Evolutionary conservation across 805 yeast species (phyloP), one percentile per base, ranked within the genome.

Genomic region (Starmerella scarabaei): DNA sequence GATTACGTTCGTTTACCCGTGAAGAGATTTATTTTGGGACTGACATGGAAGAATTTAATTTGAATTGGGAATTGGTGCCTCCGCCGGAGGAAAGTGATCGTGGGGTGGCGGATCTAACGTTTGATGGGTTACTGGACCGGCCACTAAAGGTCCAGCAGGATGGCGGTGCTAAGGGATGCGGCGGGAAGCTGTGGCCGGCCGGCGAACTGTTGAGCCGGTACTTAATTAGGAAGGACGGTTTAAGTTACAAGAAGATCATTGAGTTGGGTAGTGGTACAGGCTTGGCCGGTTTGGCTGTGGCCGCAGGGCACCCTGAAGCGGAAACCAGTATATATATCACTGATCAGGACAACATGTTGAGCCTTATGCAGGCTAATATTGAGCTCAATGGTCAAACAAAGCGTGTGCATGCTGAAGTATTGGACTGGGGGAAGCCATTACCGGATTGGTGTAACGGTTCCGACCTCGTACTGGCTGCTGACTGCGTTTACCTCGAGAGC

Each of bases 221-320:
- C 43, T 44, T 71, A 42, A 51, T 55, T 33, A 44, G 58, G 14
- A 52, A 58, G 18, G 56, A 60, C 1, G 35, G 44, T 1, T 26
- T 37, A 1, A 42, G 38, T 5, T 38, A 43, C 24, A 42, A 42
- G 14, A 60, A 60, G 27, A 59, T 71, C 4, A 50, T 73, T 11
- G 79, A 73, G 46, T 55, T 73, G 15, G 79, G 79, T 0, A 64
- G 72, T 42, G 79, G 79, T 3, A 73, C 79, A 0, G 79, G 79
- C 0, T 56, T 73, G 2, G 72, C 68, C 5, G 78, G 77, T 41
- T 51, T 61, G 33, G 65, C 63, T 1, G 48, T 58, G 12, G 57
- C 56, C 2, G 42, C 52, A 26, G 52, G 55, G 24, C 51, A 53
- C 33, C 46, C 51, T 2, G 40, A 42, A 1, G 47, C 47, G 14